These are phyloP conservation scores for Lojkania enalia DNA, from an alignment of 2,329 filamentous ascomycete genomes.

Conservation along the genomic window DNA sequence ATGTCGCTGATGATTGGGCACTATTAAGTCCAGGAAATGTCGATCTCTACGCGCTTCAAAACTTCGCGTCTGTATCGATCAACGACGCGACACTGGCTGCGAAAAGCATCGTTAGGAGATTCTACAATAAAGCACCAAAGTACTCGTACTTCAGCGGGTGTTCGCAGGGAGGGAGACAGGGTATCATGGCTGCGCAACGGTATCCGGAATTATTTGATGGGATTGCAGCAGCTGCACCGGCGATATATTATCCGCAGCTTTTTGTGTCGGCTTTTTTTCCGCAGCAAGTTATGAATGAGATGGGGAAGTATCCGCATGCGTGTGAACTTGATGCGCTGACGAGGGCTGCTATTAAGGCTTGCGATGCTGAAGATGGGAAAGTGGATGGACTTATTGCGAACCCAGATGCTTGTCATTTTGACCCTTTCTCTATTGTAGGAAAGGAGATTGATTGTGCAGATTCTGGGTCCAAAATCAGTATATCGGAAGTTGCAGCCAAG, in stretches of 20 bases:
- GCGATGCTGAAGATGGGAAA: conserved; percentile 29
- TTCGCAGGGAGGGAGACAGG: conserved; percentile 36
- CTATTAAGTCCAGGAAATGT: conserved; percentile 27
- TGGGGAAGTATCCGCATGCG: conserved; percentile 8
- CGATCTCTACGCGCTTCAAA: conserved; percentile 38
- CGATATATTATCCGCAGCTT: conserved; percentile 20
- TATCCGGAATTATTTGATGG: conserved; percentile 36
- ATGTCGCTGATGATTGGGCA: conserved; percentile 20
- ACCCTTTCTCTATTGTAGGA: conserved; percentile 18
- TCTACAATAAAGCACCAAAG: conserved; percentile 37
- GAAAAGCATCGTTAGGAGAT: conserved; percentile 38
- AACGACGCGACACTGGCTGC: conserved; percentile 42
- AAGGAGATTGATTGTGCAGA: conserved; percentile 16
- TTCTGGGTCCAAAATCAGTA: conserved; percentile 1
- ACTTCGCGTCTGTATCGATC: conserved; percentile 44
- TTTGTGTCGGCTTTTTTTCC: conserved; percentile 25
- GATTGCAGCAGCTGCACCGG: conserved; percentile 35
- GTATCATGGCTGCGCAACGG: conserved; percentile 34
- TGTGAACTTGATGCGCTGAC: conserved; percentile 30
- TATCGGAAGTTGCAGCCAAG: conserved; percentile 16
- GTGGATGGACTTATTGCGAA: conserved; percentile 36
- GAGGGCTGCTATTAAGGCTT: conserved; percentile 20
- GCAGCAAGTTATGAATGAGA: conserved; percentile 31
- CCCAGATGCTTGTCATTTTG: conserved; percentile 26
- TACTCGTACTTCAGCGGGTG: conserved; percentile 40